Evolutionary conservation across 805 yeast genomes (phyloP), one percentile per base, ranked within the genome.

Genomic region (Saccharomycopsis sp.): DNA sequence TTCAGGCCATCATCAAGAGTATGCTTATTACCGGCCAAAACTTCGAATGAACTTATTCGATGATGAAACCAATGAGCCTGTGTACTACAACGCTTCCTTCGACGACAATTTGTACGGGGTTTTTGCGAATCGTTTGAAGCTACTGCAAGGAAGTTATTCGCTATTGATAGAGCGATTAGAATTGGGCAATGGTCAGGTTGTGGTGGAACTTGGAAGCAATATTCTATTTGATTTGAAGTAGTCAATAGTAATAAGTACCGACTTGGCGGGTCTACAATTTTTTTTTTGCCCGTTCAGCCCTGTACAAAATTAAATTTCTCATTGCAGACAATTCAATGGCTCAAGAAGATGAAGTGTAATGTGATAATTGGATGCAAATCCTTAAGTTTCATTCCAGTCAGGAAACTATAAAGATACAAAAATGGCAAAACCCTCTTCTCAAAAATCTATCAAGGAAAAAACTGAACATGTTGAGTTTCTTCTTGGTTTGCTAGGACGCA

Each of bases 131-230:
- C 55, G 59, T 34, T 30, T 31, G 3, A 9, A 16, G 2, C 33
- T 60, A 3, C 52, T 52, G 0, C 44, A 41, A 2, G 65, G 60
- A 0, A 48, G 44, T 4, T 66, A 68, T 41, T 56, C 68, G 3
- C 43, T 71, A 6, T 51, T 71, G 17, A 54, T 69, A n/a, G 77
- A 71, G 48, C 50, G 77, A 30, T 67, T 71, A 43, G 77, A 71
- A 45, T 49, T 53, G 4, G 77, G 77, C 0, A 38, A 47, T 4
- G 77, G 72, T 5, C 48, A 46, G 3, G 50, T 66, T 17, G 45
- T 57, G 5, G 60, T 70, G 1, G 62, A 60, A 12, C 52, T 67
- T 25, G 77, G 74, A 3, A 51, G 62, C 20, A 50, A 53, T 36
- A 32, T 9, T 9, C n/a, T 25, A n/a, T n/a, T n/a, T n/a, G n/a